phyloP scores from a whole-genome alignment of 2,329 filamentous ascomycete genomes.

The Claviceps pazoutovae region DNA sequence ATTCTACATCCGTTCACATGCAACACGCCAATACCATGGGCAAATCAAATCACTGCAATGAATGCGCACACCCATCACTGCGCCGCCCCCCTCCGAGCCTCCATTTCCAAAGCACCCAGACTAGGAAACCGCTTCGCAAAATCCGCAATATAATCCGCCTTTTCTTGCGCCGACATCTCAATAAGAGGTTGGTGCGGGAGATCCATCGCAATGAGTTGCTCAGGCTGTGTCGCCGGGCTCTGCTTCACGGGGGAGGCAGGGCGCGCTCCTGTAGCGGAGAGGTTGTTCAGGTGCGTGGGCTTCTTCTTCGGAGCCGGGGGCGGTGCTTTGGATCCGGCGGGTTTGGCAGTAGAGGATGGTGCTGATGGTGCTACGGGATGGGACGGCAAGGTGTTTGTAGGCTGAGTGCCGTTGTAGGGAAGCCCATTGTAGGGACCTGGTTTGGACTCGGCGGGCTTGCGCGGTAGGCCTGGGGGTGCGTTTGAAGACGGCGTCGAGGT shows the following conservation, averaged over 20 bases:
- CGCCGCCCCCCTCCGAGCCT: constrained; percentile 38
- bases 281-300: constrained; percentile 44
- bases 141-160: constrained; percentile 50
- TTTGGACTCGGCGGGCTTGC: constrained; percentile 28
- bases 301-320: constrained; percentile 45
- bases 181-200: constrained; percentile 34
- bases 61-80: constrained; percentile 8
- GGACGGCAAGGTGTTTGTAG: constrained; percentile 6
- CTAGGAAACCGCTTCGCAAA: constrained; percentile 84
- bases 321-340: constrained; percentile 25
- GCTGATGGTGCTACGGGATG: constrained; percentile 13
- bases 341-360: constrained; percentile 12
- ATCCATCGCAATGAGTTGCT: constrained; percentile 30
- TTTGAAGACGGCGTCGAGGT: constrained; percentile 23
- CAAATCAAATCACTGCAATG: not conserved
- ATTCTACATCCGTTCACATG: too few species aligned
- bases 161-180: constrained; percentile 43
- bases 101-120: constrained; percentile 73
- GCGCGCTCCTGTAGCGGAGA: constrained; percentile 28
- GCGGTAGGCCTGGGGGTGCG: constrained; percentile 29
- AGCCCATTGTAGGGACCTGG: not conserved
- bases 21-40: not conserved
- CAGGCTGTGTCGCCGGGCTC: constrained; percentile 13
- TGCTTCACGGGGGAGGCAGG: constrained; percentile 32
- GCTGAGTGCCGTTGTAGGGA: not conserved